phyloP scores from a whole-genome alignment of 2,329 filamentous ascomycete genomes.

The Fusarium devonianum region DNA sequence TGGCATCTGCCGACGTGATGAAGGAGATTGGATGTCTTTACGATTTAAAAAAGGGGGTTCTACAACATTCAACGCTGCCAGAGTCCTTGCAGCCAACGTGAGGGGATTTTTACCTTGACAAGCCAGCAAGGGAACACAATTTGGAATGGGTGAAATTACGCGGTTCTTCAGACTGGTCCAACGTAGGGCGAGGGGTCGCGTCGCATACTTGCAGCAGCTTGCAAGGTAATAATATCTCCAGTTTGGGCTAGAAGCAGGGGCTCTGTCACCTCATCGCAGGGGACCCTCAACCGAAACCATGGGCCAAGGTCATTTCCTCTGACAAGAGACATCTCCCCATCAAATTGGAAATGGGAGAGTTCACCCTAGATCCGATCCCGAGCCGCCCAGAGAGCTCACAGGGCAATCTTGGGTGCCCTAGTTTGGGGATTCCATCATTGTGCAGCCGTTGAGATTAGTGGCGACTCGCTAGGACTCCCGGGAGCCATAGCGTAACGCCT shows the following conservation, averaged over 20 bases:
- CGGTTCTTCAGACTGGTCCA: conserved; percentile 1
- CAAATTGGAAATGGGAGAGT: too few relatives aligned
- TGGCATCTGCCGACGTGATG: conserved; percentile 19
- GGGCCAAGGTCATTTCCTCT: too few relatives aligned
- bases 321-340: too few relatives aligned
- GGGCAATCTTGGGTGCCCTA: too few relatives aligned
- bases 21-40: conserved; percentile 34
- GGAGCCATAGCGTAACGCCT: too few relatives aligned
- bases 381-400: too few relatives aligned
- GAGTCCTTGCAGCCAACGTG: neutral
- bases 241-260: conserved; percentile 29
- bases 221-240: conserved; percentile 20
- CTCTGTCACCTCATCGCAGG: conserved; percentile 3
- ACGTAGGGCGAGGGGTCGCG: conserved; percentile 2
- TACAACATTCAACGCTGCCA: neutral
- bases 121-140: conserved; percentile 10
- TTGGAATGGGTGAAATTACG: conserved; percentile 35
- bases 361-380: too few relatives aligned
- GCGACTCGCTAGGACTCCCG: conserved; percentile 22
- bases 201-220: conserved; percentile 24
- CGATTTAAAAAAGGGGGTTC: conserved; percentile 5
- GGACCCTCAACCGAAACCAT: too few relatives aligned
- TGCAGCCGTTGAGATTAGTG: conserved; percentile 39
- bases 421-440: conserved; percentile 36
- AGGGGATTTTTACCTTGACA: neutral